Conservation (phyloP, 345 rosid species). For the Ceriops zippeliana region DNA sequence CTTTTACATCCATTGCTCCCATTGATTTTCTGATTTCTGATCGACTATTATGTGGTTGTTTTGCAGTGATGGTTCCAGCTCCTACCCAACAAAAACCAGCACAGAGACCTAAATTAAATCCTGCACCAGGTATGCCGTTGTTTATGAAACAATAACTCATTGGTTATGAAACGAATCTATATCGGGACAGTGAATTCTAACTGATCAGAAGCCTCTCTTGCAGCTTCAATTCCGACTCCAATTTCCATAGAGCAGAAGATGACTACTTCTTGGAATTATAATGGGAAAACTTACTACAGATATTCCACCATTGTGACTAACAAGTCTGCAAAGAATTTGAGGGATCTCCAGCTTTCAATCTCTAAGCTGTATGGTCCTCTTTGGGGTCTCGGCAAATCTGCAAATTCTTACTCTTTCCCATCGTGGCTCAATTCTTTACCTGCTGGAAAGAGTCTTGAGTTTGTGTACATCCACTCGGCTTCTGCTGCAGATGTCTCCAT, state of each 20-base stretch:
- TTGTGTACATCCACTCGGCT: slow-evolving; percentile 83
- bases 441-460: slow-evolving; percentile 74
- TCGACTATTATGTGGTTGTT: neutral
- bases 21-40: neutral
- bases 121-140: slow-evolving; percentile 52
- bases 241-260: slow-evolving; percentile 66
- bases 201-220: slow-evolving; percentile 9
- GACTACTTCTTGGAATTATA: slow-evolving; percentile 69
- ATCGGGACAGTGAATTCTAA: neutral
- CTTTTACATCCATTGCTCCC: neutral
- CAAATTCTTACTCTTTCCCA: slow-evolving; percentile 62
- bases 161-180: too few relatives aligned
- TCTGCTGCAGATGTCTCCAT: slow-evolving; percentile 62
- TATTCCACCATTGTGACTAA: slow-evolving; percentile 72
- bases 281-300: slow-evolving; percentile 75
- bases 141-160: too few relatives aligned
- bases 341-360: slow-evolving; percentile 62
- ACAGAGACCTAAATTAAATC: slow-evolving; percentile 44
- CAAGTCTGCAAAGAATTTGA: slow-evolving; percentile 62
- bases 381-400: slow-evolving; percentile 74
- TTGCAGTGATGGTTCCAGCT: slow-evolving; percentile 50
- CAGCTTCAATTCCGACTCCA: slow-evolving; percentile 58
- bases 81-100: slow-evolving; percentile 44
- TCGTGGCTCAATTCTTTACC: slow-evolving; percentile 67
- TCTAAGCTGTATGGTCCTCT: slow-evolving; percentile 85